phyloP scores from a whole-genome alignment of 176 grass and related monocot genomes.

The Coix lacrymajobi region DNA sequence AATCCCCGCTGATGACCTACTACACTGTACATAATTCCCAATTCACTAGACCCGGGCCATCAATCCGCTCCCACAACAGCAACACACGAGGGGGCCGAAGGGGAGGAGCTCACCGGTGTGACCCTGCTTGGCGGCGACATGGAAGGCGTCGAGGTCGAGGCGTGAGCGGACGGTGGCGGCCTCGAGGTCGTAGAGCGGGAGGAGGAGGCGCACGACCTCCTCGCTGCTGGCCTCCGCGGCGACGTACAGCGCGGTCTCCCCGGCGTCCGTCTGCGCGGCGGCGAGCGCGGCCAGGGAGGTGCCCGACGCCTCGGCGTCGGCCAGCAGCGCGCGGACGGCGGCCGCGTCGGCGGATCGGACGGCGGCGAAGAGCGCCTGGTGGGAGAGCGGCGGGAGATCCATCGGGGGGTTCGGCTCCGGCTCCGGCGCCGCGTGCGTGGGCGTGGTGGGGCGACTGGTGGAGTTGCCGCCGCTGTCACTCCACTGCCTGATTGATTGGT shows the following conservation, averaged over 20 bases:
- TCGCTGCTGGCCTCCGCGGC: slow-evolving; percentile 67
- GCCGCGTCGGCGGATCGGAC: slow-evolving; percentile 73
- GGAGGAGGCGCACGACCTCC: slow-evolving; percentile 67
- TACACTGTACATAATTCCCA: neutral
- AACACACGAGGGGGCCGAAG: neutral
- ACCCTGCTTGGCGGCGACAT: slow-evolving; percentile 86
- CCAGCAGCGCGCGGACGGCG: slow-evolving; percentile 53
- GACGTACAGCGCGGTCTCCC: slow-evolving; percentile 89
- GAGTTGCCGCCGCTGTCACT: neutral
- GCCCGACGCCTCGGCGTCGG: slow-evolving; percentile 21
- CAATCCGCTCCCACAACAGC: neutral
- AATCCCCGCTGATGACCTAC: neutral
- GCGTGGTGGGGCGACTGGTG: neutral
- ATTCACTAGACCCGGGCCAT: neutral
- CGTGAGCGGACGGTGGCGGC: slow-evolving; percentile 56
- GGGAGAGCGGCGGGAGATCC: slow-evolving; percentile 77
- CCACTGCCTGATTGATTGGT: slow-evolving; percentile 13
- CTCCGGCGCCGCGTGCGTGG: neutral
- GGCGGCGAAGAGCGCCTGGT: slow-evolving; percentile 73
- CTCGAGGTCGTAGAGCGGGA: slow-evolving; percentile 71
- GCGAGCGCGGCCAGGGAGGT: slow-evolving; percentile 27
- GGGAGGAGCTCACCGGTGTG: slow-evolving; percentile 47
- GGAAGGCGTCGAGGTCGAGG: slow-evolving; percentile 92
- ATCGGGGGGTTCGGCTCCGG: slow-evolving; percentile 4
- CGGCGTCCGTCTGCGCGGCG: slow-evolving; percentile 64